Evolutionary conservation across 768 basidiomycete species (phyloP), one percentile per base, ranked within the genome.

Genomic region (Nevesoporus exiguus): DNA sequence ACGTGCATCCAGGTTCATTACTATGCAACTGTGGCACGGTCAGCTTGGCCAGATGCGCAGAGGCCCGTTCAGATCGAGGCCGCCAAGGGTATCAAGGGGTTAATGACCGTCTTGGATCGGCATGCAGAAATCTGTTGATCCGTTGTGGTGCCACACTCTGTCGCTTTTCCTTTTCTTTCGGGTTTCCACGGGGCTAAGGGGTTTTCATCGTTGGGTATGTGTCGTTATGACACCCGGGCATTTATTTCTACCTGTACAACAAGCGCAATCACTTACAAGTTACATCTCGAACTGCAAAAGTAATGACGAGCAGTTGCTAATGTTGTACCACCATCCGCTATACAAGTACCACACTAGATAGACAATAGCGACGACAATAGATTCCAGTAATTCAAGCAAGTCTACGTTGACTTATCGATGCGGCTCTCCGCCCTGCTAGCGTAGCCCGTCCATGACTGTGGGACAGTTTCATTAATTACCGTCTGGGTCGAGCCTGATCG

Each of bases 371-470:
- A 49, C 29, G 25, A 48, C 30, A 39, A 39, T 50, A 56, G 42
- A 54, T 43, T 43, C 34, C 37, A 34, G 52, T 47, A 51, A 52
- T 55, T 53, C 52, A 29, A 27, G 37, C 29, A 17, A 31, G 11
- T 55, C 40, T 54, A 69, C 33, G 44, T 27, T 4, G 70, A 70
- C 66, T 84, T 88, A 40, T 77, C 79, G 36, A 97, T 93, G 56
- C 73, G 80, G 71, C 93, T 95, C 49, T 85, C 77, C 14, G 80
- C 63, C 52, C 93, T 78, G 69, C 79, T 74, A 2, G 93, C 93
- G 68, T 97, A 98, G 3, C 96, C 96, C 2, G 90, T 90, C 96
- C 96, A 98, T 27, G 91, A 93, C 94, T 96, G 61, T 34, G 36
- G n/a, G 37, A 49, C 10, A 46, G 44, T n/a, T 43, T 51, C 36